phyloP scores from a whole-genome alignment of 2,329 filamentous ascomycete genomes.

The Microsporum audouinii region DNA sequence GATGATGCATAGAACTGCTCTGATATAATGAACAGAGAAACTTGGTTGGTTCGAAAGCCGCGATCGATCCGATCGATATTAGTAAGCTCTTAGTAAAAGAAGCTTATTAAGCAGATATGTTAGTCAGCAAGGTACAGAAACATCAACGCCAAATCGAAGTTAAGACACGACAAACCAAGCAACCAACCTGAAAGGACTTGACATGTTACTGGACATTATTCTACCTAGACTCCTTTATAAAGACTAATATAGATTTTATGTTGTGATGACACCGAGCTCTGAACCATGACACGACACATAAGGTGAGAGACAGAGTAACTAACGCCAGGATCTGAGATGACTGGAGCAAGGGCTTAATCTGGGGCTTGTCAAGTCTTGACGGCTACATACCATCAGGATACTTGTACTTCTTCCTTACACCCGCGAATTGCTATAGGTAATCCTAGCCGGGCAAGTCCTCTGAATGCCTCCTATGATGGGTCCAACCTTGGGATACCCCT shows the following conservation, averaged over 20 bases:
- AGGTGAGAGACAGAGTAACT: not conserved
- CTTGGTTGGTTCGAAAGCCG: not conserved
- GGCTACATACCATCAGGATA: not conserved
- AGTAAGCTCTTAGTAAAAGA: not conserved
- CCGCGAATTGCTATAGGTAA: not conserved
- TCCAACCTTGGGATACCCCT: not conserved
- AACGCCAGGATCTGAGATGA: not conserved
- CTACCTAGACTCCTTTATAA: too few species aligned
- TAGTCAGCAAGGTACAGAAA: too few species aligned
- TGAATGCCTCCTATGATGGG: not conserved
- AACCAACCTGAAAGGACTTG: too few species aligned
- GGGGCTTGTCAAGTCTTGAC: not conserved
- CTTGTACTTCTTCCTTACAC: not conserved
- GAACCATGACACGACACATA: not conserved
- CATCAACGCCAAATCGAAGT: too few species aligned
- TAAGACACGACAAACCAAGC: too few species aligned
- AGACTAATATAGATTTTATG: too few species aligned
- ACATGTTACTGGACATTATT: too few species aligned
- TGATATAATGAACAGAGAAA: not conserved
- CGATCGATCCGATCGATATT: not conserved
- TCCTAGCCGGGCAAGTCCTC: not conserved
- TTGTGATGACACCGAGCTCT: not conserved
- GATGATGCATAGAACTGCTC: not conserved
- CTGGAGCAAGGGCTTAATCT: not conserved
- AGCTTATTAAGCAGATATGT: not conserved